Evolutionary conservation across 2,329 filamentous ascomycete species (phyloP), one percentile per base, ranked within the genome.

Genomic region (Cordyceps javanica): DNA sequence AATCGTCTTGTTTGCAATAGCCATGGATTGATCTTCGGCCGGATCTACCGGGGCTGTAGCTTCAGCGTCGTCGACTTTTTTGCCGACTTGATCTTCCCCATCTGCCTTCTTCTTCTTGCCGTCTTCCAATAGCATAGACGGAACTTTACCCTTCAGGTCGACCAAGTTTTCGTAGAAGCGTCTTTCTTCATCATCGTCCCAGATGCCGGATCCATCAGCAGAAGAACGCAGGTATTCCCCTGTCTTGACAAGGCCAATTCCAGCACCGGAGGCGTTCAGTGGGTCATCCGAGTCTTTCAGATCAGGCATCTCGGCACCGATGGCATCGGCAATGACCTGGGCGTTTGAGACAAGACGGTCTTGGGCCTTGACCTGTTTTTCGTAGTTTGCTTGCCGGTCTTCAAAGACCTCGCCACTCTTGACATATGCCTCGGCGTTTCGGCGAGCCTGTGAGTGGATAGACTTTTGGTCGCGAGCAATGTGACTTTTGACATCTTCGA

Each of bases 341-440:
- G 93, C 91, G 70, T 96, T 97, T 23, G 90, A 78, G 26, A 96
- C 80, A 3, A 99, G 81, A 63, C 92, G 91, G 69, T 99, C 94
- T 68, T 97, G 91, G 0, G 88, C 82, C 72, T 97, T 99, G 58
- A 92, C 79, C 64, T 94, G 89, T 71, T 92, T 97, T 70, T 99
- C 95, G 64, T 95, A 96, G 68, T 92, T 97, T 55, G 91, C 85
- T 70, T 99, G 94, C 52, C 94, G 88, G 68, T 99, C 94, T 70
- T 99, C 94, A 62, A 99, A 97, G 5, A 99, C 93, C 69, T 99
- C 94, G 2, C 94, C 94, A 38, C 94, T 97, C 68, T 97, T 97
- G 66, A 99, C 93, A 66, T 99, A 99, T 6, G 93, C 94, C 72
- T 99, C 94, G 1, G 94, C 93, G 73, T 99, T 99, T 64, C 93